Conservation (phyloP, 2,329 filamentous ascomycete genomes). For the Hirsutella minnesotensis region DNA sequence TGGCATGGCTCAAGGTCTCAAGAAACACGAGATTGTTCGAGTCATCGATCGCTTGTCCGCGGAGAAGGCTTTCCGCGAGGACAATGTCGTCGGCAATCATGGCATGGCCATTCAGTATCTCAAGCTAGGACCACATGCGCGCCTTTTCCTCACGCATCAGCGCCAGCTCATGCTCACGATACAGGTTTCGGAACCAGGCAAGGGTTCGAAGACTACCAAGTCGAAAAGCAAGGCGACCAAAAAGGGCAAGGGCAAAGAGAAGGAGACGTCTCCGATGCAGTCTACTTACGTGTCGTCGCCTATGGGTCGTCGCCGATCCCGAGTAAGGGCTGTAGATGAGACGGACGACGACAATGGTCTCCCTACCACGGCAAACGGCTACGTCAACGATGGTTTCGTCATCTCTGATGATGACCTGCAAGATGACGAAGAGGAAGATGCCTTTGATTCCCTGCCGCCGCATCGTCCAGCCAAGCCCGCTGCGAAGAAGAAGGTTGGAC, state of each 20-base stretch:
- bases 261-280: constrained; percentile 27
- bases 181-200: constrained; percentile 22
- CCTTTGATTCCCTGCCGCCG: constrained; percentile 31
- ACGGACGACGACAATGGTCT: constrained; percentile 24
- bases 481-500: constrained; percentile 23
- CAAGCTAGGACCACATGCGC: constrained; percentile 29
- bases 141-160: constrained; percentile 29
- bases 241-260: constrained; percentile 18
- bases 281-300: constrained; percentile 42
- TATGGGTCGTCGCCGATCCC: constrained; percentile 22
- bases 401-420: constrained; percentile 25
- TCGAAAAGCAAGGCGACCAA: constrained; percentile 18
- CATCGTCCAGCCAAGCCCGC: constrained; percentile 24
- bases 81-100: constrained; percentile 38
- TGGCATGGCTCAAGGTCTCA: constrained; percentile 57
- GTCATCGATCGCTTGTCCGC: constrained; percentile 67
- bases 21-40: constrained; percentile 67
- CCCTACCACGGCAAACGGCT: constrained; percentile 32
- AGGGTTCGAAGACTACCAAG: constrained; percentile 16
- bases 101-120: constrained; percentile 69
- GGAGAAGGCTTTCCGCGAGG: constrained; percentile 62
- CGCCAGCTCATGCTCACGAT: constrained; percentile 33
- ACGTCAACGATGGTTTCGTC: constrained; percentile 37
- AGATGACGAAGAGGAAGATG: constrained; percentile 27
- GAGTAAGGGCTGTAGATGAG: constrained; percentile 11